Evolutionary conservation across 306 rosid species (phyloP), one percentile per base, ranked within the genome.

Genomic region (Vigna hirtella): DNA sequence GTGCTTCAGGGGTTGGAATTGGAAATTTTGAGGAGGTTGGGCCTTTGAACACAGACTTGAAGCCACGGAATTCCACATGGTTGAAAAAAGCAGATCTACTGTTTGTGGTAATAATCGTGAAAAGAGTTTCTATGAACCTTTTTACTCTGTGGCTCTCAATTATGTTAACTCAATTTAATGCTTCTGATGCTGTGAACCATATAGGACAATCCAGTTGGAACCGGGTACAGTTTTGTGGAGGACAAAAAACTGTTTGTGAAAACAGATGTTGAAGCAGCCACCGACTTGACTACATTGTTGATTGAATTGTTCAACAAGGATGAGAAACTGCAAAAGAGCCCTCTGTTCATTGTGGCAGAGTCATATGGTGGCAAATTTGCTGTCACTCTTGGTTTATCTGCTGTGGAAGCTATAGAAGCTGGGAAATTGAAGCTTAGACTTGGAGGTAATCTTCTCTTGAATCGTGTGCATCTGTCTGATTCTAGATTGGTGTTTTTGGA

Each of bases 321-420:
- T 48, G 88, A 83, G 71, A 85, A 66, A 4, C 96, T 93, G 2
- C 96, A 91, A n/a, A 88, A 87, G 73, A 86, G 90, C 75, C 99
- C 98, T 69, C 82, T 93, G 64, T 90, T 55, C 80, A 83, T 95
- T 3, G 93, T 93, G 52, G 98, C 96, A 22, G 98, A 95, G 81
- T 95, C 99, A 50, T 95, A 95, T 72, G 99, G 97, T 66, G 99
- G 99, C 8, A 93, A 88, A 81, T 91, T 72, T 79, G 98, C 98
- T 1, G 97, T 84, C 76, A 93, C 97, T 78, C 86, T 87, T 59
- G 98, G 81, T 32, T 79, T 95, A 11, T 86, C 94, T 10, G 90
- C 93, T 58, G 61, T 86, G 0, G 79, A 76, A 65, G 91, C 98
- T 82, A 89, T 92, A 77, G 80, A 81, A 85, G 76, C 77, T 2